Conservation (phyloP, 1,139 yeast species). For the Protomyces gravidus region DNA sequence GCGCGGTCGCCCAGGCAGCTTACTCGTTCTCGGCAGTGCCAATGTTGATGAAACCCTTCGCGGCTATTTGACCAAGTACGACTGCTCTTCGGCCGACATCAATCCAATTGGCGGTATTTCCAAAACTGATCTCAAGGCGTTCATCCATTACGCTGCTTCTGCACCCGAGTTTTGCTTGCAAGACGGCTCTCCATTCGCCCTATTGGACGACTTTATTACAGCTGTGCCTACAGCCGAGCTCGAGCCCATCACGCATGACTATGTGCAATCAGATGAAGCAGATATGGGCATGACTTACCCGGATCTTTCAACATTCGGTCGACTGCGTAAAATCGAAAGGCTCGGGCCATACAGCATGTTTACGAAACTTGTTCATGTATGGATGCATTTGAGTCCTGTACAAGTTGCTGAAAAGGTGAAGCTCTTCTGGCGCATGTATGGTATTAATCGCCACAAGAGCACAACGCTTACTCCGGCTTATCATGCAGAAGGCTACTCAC, state of each 20-base stretch:
- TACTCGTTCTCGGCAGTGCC: constrained; percentile 88
- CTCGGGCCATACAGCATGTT: constrained; percentile 97
- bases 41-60: constrained; percentile 89
- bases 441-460: constrained; percentile 93
- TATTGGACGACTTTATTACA: constrained; percentile 67
- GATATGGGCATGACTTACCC: constrained; percentile 99
- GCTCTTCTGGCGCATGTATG: constrained; percentile 84
- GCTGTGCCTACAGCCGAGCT: constrained; percentile 98
- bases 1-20: constrained; percentile 68
- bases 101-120: constrained; percentile 98
- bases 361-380: constrained; percentile 77
- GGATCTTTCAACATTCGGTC: constrained; percentile 87
- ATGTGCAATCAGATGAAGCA: constrained; percentile 91
- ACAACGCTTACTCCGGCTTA: constrained; percentile 94
- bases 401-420: constrained; percentile 87
- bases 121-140: constrained; percentile 80
- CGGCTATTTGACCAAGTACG: constrained; percentile 93
- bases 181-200: constrained; percentile 64
- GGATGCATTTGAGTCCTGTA: constrained; percentile 55
- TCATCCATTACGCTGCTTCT: constrained; percentile 66
- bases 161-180: constrained; percentile 37
- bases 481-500: constrained; percentile 96
- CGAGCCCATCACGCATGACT: constrained; percentile 87
- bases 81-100: constrained; percentile 92
- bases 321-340: constrained; percentile 81